phyloP scores from a whole-genome alignment of 2,329 filamentous ascomycete species.

The Neonectria magnoliae region DNA sequence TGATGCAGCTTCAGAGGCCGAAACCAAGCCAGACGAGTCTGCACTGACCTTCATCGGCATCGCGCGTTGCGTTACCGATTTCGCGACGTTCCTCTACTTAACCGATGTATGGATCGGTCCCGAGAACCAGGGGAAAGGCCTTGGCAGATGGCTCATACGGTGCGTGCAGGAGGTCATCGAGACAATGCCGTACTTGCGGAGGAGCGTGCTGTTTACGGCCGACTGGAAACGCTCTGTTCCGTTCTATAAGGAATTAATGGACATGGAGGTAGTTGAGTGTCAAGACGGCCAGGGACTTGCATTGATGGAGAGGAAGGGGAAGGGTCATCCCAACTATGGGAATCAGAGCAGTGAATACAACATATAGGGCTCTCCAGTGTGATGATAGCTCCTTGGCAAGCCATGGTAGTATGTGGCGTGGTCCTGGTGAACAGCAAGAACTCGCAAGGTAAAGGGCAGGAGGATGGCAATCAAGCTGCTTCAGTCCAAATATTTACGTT shows the following conservation, averaged over 20 bases:
- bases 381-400: no score
- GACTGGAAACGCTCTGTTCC: slow-evolving; percentile 48
- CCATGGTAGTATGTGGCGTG: no score
- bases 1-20: background rate
- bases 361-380: background rate
- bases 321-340: slow-evolving; percentile 36
- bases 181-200: slow-evolving; percentile 64
- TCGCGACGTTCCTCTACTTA: slow-evolving; percentile 68
- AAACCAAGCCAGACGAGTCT: background rate
- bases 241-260: slow-evolving; percentile 46
- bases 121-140: slow-evolving; percentile 63
- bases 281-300: slow-evolving; percentile 39
- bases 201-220: slow-evolving; percentile 60
- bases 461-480: no score
- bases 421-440: no score
- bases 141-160: slow-evolving; percentile 69
- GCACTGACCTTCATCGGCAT: slow-evolving; percentile 43
- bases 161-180: slow-evolving; percentile 64
- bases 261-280: slow-evolving; percentile 42
- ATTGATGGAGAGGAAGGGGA: slow-evolving; percentile 40
- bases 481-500: no score
- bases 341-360: slow-evolving; percentile 20
- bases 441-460: no score
- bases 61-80: slow-evolving; percentile 69
- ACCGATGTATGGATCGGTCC: slow-evolving; percentile 72